phyloP scores from a whole-genome alignment of 176 grass and related monocot species.

The Musa schizocarpa region DNA sequence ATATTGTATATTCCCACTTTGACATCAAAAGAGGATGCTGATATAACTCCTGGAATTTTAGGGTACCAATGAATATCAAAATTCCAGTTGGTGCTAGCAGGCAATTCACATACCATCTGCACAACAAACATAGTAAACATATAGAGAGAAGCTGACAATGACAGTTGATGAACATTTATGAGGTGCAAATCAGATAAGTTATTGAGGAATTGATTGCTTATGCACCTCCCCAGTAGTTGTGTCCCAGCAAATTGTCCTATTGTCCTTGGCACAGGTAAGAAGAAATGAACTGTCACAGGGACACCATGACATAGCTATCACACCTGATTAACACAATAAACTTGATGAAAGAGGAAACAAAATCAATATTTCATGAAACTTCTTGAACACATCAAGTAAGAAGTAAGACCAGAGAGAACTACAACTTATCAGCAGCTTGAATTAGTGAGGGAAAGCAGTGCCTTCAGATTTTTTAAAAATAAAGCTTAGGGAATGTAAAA shows the following conservation, averaged over 20 bases:
- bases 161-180: background rate
- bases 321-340: conserved; percentile 43
- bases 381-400: background rate
- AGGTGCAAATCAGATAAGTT: background rate
- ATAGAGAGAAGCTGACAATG: background rate
- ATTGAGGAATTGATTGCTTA: conserved; percentile 7
- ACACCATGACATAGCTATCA: conserved; percentile 99
- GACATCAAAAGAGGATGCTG: conserved; percentile 87
- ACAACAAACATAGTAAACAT: background rate
- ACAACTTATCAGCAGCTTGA: too few species aligned
- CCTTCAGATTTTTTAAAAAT: too few species aligned
- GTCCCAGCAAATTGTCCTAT: conserved; percentile 99
- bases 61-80: conserved; percentile 97
- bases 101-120: conserved; percentile 89
- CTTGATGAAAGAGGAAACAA: conserved; percentile 16
- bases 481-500: too few species aligned
- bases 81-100: conserved; percentile 76
- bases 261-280: conserved; percentile 95
- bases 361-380: background rate
- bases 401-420: too few species aligned
- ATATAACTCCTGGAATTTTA: conserved; percentile 83
- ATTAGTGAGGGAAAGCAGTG: too few species aligned
- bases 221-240: conserved; percentile 86
- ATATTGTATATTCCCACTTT: conserved; percentile 94
- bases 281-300: conserved; percentile 95